Evolutionary conservation across 495 filamentous ascomycete genomes (phyloP).

Genomic region (Aspergillus biplanus): DNA sequence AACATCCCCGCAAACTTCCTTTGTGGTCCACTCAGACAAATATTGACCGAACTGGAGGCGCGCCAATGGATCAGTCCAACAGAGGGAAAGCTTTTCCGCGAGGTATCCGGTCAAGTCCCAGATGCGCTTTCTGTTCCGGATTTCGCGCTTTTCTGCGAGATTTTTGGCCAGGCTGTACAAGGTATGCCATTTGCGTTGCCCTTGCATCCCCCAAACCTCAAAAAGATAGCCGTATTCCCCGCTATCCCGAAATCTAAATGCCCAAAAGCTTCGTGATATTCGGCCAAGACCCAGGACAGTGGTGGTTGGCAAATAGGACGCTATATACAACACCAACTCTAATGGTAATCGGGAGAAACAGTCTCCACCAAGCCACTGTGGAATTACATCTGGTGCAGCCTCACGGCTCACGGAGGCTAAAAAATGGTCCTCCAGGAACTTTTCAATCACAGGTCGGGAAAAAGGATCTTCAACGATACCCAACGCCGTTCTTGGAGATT

Average conservation of each 20-base stretch:
- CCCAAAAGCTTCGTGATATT: slow-evolving; percentile 3
- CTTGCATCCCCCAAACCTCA: background rate
- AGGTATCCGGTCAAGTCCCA: background rate
- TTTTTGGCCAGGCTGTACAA: background rate
- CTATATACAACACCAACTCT: background rate
- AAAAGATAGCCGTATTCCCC: background rate
- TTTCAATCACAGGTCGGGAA: background rate
- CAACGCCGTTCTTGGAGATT: background rate
- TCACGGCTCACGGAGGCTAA: background rate
- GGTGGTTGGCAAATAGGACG: background rate
- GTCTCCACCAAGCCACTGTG: background rate
- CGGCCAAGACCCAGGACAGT: background rate
- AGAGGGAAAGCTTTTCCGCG: background rate
- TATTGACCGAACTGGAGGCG: background rate
- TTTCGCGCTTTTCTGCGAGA: background rate
- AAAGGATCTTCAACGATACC: background rate
- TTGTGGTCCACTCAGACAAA: background rate
- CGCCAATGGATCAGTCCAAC: background rate
- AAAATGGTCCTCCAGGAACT: background rate
- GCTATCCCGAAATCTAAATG: background rate
- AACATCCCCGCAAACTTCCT: background rate
- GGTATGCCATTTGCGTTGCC: background rate
- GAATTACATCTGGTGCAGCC: background rate
- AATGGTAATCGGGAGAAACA: background rate
- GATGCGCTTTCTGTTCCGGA: background rate